Evolutionary conservation across 164 flowering plant species (phyloP).

Genomic region (Magnolia officinalis): DNA sequence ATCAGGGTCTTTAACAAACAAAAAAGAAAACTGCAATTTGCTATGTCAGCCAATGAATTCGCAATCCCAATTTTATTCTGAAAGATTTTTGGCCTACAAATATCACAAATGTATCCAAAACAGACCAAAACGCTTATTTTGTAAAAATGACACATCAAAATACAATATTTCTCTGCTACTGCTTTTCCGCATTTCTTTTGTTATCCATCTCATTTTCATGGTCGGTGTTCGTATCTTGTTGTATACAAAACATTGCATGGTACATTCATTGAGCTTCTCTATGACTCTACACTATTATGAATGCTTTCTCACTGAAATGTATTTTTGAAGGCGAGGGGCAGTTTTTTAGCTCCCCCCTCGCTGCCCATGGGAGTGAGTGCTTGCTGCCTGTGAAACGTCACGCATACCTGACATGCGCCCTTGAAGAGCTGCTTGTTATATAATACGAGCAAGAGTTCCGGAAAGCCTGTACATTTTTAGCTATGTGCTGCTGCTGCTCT

Average conservation of each 20-base stretch:
- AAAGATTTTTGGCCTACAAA: not conserved
- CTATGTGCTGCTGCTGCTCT: slow-evolving; percentile 2
- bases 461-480: not conserved
- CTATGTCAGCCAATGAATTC: no score
- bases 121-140: not conserved
- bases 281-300: not conserved
- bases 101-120: not conserved
- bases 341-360: no score
- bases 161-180: not conserved
- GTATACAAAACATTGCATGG: not conserved
- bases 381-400: not conserved
- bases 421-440: not conserved
- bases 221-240: not conserved
- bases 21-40: no score
- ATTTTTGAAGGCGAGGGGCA: not conserved
- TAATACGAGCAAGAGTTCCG: not conserved
- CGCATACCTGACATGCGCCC: not conserved
- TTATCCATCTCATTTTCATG: not conserved
- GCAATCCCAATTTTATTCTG: no score
- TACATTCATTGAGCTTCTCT: not conserved
- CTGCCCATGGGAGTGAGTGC: no score
- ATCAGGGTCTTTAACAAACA: no score
- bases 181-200: not conserved
- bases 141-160: not conserved
- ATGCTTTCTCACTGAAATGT: not conserved